These are phyloP conservation scores for Amanita exitialis DNA, from an alignment of 768 basidiomycete species.

Conservation along the genomic window DNA sequence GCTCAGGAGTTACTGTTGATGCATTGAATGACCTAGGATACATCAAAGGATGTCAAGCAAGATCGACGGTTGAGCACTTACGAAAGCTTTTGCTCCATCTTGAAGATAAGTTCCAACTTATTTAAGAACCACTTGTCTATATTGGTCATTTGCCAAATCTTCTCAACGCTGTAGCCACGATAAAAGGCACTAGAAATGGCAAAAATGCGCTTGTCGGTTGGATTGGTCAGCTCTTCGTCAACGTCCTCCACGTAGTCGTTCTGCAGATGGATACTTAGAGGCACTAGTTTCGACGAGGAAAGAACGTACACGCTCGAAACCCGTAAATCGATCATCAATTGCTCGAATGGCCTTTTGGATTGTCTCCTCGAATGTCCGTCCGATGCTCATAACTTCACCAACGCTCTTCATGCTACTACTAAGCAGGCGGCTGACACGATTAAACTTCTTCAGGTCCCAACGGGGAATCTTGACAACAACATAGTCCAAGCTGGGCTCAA, in stretches of 20 bases:
- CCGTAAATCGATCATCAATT: constrained; percentile 91
- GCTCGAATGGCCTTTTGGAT: constrained; percentile 96
- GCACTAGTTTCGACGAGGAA: not conserved
- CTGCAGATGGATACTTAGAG: constrained; percentile 25
- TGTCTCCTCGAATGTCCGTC: constrained; percentile 96
- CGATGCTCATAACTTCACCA: constrained; percentile 99
- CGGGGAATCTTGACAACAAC: constrained; percentile 97
- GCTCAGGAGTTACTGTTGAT: constrained; percentile 46
- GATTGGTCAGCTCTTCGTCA: constrained; percentile 87
- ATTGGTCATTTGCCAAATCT: constrained; percentile 95
- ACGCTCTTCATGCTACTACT: constrained; percentile 99
- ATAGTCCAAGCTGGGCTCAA: constrained; percentile 97
- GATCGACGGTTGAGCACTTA: constrained; percentile 26
- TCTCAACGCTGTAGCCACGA: constrained; percentile 88
- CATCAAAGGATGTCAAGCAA: not conserved
- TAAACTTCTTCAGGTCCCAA: constrained; percentile 99
- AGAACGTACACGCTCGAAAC: constrained; percentile 66
- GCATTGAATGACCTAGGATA: constrained; percentile 47
- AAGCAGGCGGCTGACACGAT: constrained; percentile 78
- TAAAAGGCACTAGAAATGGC: constrained; percentile 93
- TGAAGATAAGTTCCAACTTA: constrained; percentile 74
- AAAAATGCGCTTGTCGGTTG: constrained; percentile 95
- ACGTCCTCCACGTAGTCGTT: constrained; percentile 85
- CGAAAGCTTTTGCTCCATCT: constrained; percentile 72
- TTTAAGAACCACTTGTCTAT: constrained; percentile 99